These are phyloP conservation scores for Ceratocystis cacaofunesta DNA, from an alignment of 2,329 filamentous ascomycete genomes.

Conservation along the genomic window DNA sequence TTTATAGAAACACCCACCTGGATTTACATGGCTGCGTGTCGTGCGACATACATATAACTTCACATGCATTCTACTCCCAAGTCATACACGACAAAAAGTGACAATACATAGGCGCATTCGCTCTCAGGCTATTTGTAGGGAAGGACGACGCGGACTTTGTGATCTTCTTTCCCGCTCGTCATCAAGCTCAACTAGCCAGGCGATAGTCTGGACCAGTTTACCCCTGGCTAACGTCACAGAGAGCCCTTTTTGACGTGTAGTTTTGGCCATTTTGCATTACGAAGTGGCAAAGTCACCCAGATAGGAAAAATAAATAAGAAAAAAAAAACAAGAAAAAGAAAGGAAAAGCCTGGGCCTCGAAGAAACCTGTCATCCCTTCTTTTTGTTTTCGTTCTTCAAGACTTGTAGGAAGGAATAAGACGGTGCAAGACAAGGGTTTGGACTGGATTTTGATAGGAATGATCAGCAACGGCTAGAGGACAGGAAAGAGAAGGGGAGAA, in stretches of 20 bases:
- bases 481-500: background rate
- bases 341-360: background rate
- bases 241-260: background rate
- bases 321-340: background rate
- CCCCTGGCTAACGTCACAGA: background rate
- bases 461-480: background rate
- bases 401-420: background rate
- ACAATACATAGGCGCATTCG: background rate
- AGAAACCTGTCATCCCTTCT: conserved; percentile 2
- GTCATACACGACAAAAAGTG: background rate
- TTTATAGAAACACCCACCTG: background rate
- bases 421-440: background rate
- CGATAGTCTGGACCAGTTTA: background rate
- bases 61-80: background rate
- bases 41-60: background rate
- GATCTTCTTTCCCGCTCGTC: background rate
- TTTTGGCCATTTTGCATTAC: background rate
- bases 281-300: background rate
- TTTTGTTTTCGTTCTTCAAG: background rate
- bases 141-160: background rate
- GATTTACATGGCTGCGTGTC: background rate
- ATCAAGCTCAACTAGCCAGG: background rate
- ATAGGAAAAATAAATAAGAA: no score
- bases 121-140: background rate
- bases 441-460: background rate